phyloP scores from a whole-genome alignment of 805 yeast genomes.

The Kluyveromyces aestuarii region DNA sequence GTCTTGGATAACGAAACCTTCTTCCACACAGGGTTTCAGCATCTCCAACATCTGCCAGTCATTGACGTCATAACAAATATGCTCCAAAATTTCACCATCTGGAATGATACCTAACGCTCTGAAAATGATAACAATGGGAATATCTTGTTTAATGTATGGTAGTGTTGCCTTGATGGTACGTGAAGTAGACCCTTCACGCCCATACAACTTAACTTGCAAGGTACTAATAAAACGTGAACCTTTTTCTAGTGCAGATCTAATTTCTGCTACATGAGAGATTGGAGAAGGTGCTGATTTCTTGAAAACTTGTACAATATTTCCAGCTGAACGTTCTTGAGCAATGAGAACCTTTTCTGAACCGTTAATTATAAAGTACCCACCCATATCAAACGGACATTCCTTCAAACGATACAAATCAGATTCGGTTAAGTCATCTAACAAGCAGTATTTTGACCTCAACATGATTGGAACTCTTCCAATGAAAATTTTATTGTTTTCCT shows the following conservation, averaged over 20 bases:
- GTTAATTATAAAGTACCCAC: constrained; percentile 96
- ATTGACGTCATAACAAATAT: constrained; percentile 92
- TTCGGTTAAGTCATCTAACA: constrained; percentile 80
- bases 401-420: constrained; percentile 90
- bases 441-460: constrained; percentile 94
- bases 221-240: constrained; percentile 93
- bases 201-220: constrained; percentile 86
- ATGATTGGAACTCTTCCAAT: constrained; percentile 97
- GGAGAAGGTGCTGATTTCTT: constrained; percentile 97
- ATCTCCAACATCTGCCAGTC: constrained; percentile 99
- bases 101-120: constrained; percentile 98
- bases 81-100: constrained; percentile 97
- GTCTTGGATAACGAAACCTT: constrained; percentile 96
- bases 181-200: constrained; percentile 64
- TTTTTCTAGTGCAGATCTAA: constrained; percentile 92
- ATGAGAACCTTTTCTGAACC: constrained; percentile 97
- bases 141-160: constrained; percentile 93
- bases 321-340: constrained; percentile 98
- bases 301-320: constrained; percentile 96
- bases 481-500: constrained; percentile 77
- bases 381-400: constrained; percentile 99
- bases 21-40: constrained; percentile 98
- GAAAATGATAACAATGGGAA: constrained; percentile 94
- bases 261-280: constrained; percentile 90
- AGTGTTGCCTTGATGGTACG: constrained; percentile 91